These are phyloP conservation scores for Euphorbia peplus DNA, from an alignment of 345 rosid species.

Conservation along the genomic window DNA sequence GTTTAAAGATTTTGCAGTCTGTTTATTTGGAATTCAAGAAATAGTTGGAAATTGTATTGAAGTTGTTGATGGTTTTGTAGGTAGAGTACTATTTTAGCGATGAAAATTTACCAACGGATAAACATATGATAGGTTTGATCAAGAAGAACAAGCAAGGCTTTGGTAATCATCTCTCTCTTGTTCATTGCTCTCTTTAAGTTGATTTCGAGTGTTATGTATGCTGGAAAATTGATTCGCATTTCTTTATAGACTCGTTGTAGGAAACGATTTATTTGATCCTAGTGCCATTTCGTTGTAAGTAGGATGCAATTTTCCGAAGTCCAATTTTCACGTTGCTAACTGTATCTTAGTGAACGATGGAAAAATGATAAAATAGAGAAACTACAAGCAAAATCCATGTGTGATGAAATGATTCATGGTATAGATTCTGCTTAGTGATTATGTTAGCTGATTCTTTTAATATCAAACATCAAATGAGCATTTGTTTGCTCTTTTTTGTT, in stretches of 20 bases:
- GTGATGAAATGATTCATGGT: background rate
- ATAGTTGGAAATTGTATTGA: background rate
- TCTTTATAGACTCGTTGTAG: background rate
- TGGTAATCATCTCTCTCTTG: conserved; percentile 39
- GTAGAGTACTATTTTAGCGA: conserved; percentile 93
- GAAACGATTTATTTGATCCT: no score
- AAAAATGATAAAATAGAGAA: background rate
- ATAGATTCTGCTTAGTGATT: background rate
- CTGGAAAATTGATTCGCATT: background rate
- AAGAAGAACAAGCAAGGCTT: conserved; percentile 78
- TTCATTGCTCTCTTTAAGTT: background rate
- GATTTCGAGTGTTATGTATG: background rate
- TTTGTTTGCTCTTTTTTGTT: background rate
- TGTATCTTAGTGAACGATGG: background rate
- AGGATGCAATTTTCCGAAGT: background rate
- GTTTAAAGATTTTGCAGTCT: background rate
- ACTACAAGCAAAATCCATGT: background rate
- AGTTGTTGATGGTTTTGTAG: conserved; percentile 33
- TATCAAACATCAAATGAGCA: background rate
- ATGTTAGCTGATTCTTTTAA: background rate
- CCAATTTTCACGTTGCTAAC: background rate
- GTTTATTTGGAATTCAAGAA: background rate
- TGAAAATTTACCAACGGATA: conserved; percentile 81
- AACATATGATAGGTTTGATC: conserved; percentile 56
- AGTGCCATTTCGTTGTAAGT: no score